Percentiles rank a stretch among this genome's conserved stretches.
phyloP scores from a whole-genome alignment of 2,329 filamentous ascomycete genomes.

The Aureobasidium sp. region DNA sequence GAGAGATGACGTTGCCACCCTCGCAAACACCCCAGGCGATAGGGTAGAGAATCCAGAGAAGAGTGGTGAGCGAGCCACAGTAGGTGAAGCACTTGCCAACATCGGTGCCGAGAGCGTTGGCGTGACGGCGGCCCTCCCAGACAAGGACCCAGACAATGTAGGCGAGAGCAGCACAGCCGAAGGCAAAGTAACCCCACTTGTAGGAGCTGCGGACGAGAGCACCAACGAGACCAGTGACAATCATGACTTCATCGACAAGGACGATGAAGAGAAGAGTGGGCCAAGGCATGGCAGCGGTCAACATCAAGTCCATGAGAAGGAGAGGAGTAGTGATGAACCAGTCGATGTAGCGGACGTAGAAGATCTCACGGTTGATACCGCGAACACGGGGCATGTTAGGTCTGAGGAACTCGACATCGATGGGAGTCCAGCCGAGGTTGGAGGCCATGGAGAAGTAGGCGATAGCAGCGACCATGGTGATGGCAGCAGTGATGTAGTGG shows the following conservation, averaged over 20 bases:
- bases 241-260: slow-evolving; percentile 59
- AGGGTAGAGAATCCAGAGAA: slow-evolving; percentile 60
- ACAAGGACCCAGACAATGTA: slow-evolving; percentile 56
- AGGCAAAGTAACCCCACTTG: slow-evolving; percentile 62
- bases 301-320: slow-evolving; percentile 54
- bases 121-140: slow-evolving; percentile 51
- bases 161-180: slow-evolving; percentile 47
- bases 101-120: slow-evolving; percentile 47
- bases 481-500: slow-evolving; percentile 56
- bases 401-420: slow-evolving; percentile 53
- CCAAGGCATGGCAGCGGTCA: slow-evolving; percentile 59
- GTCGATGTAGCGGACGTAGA: slow-evolving; percentile 61
- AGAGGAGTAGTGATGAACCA: slow-evolving; percentile 60
- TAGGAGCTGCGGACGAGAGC: slow-evolving; percentile 56
- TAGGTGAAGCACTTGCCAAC: slow-evolving; percentile 48
- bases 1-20: slow-evolving; percentile 58
- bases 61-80: slow-evolving; percentile 52
- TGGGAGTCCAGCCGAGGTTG: slow-evolving; percentile 56
- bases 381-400: slow-evolving; percentile 35
- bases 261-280: slow-evolving; percentile 57
- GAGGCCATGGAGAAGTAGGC: slow-evolving; percentile 63
- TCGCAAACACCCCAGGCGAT: slow-evolving; percentile 58
- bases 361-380: slow-evolving; percentile 54
- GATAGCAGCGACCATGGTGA: slow-evolving; percentile 54
- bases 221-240: slow-evolving; percentile 59